A percentile compares a stretch with the other conserved stretches of the same genome.
Evolutionary conservation across 2,329 filamentous ascomycete genomes (phyloP).

Genomic region (Arthrobotrys pseudoclavata): DNA sequence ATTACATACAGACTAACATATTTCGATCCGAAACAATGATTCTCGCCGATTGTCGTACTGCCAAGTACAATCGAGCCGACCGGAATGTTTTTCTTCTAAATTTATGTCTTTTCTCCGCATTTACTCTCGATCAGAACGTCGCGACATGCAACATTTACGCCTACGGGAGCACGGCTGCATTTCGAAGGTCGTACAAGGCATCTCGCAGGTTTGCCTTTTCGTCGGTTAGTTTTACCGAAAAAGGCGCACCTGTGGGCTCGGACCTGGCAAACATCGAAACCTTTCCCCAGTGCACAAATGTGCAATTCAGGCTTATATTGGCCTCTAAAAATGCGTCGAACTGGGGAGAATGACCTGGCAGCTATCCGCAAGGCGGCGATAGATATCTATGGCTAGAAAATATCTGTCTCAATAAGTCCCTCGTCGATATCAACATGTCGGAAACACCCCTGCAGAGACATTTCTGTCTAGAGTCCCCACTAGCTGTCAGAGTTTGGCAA

Average conservation of each 20-base stretch:
- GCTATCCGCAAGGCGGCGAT: not conserved
- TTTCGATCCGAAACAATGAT: conserved; percentile 5
- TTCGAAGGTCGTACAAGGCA: conserved; percentile 11
- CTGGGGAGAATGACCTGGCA: not conserved
- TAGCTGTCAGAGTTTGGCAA: conserved; percentile 10
- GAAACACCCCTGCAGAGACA: conserved; percentile 1
- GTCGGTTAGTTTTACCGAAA: conserved; percentile 37
- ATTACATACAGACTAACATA: not conserved
- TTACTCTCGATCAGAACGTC: conserved; percentile 11
- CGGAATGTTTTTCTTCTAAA: conserved; percentile 10
- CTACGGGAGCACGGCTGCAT: conserved; percentile 7
- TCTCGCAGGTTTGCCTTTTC: conserved; percentile 38
- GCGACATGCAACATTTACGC: conserved; percentile 7
- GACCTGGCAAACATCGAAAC: not conserved
- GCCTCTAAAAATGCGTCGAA: not conserved
- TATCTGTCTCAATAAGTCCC: not conserved
- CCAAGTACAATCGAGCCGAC: not conserved
- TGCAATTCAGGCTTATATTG: conserved; percentile 9
- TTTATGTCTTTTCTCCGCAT: conserved; percentile 27
- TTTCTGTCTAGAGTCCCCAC: not conserved
- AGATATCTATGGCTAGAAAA: not conserved
- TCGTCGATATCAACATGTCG: not conserved
- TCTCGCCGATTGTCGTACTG: not conserved
- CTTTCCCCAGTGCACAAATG: not conserved
- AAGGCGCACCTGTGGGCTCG: not conserved